Conservation (phyloP, 306 rosid genomes). For the Leucaena leucocephala region DNA sequence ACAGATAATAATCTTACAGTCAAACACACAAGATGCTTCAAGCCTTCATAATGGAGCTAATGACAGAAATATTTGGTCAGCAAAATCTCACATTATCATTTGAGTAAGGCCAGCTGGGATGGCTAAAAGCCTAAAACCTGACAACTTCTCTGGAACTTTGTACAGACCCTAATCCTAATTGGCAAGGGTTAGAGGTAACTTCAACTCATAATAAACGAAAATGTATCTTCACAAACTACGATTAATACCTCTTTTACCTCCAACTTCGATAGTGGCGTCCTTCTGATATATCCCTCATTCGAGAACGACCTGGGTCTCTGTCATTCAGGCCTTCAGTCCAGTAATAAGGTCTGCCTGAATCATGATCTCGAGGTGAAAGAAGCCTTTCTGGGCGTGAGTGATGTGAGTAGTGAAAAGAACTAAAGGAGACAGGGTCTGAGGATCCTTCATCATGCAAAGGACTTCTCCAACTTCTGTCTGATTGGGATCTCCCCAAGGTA, state of each 20-base stretch:
- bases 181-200: conserved; percentile 19
- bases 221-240: conserved; percentile 27
- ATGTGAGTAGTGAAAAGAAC: conserved; percentile 52
- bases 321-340: conserved; percentile 44
- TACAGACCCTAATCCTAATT: conserved; percentile 35
- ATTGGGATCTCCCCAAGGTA: conserved; percentile 39
- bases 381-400: conserved; percentile 48
- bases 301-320: conserved; percentile 43
- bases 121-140: conserved; percentile 26
- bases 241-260: conserved; percentile 43
- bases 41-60: background rate
- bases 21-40: background rate
- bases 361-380: conserved; percentile 43
- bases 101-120: conserved; percentile 28
- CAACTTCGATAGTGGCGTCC: conserved; percentile 54
- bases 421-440: conserved; percentile 35
- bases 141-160: conserved; percentile 34
- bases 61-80: background rate
- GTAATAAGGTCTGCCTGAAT: conserved; percentile 41
- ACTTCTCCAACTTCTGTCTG: conserved; percentile 66
- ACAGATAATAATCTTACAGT: conserved; percentile 5
- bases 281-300: conserved; percentile 44
- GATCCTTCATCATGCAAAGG: conserved; percentile 51
- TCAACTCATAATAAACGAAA: conserved; percentile 14
- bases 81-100: background rate